Percentiles rank a stretch among this genome's conserved stretches.
Evolutionary conservation across 139 green algal genomes (phyloP).

Genomic region (Limnomonas spitsbergensis): DNA sequence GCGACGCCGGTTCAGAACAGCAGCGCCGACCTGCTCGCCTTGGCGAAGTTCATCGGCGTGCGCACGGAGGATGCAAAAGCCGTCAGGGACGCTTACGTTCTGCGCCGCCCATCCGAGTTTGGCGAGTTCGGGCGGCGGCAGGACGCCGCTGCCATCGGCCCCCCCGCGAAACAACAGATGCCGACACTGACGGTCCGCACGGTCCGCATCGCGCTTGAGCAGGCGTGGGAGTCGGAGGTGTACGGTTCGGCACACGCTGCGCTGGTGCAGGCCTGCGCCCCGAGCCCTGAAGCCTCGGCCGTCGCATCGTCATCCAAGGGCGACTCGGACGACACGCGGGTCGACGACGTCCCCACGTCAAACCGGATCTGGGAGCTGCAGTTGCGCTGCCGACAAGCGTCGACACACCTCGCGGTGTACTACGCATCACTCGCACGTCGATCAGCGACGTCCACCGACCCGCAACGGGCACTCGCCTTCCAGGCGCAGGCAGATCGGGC

Average conservation of each 20-base stretch:
- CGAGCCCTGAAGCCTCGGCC: too few relatives aligned
- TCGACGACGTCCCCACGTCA: not conserved
- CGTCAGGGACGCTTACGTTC: not conserved
- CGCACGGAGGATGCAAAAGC: not conserved
- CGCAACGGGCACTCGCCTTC: too few relatives aligned
- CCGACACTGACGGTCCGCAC: not conserved
- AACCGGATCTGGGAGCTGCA: not conserved
- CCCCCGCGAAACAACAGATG: not conserved
- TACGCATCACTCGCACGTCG: too few relatives aligned
- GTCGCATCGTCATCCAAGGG: too few relatives aligned
- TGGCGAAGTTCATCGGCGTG: not conserved
- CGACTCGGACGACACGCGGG: too few relatives aligned
- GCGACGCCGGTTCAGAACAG: conserved; percentile 13
- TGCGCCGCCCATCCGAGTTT: not conserved
- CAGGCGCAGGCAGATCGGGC: too few relatives aligned
- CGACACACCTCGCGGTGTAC: not conserved
- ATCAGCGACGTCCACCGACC: too few relatives aligned
- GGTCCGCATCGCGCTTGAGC: not conserved
- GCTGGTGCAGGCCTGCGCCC: too few relatives aligned
- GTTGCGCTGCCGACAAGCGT: not conserved
- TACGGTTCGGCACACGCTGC: not conserved
- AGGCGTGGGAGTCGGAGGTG: not conserved
- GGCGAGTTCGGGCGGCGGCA: too few relatives aligned
- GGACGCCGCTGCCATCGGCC: not conserved
- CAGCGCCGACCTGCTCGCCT: not conserved